Evolutionary conservation across 495 filamentous ascomycete genomes (phyloP).

Genomic region (Xeromyces bisporus): DNA sequence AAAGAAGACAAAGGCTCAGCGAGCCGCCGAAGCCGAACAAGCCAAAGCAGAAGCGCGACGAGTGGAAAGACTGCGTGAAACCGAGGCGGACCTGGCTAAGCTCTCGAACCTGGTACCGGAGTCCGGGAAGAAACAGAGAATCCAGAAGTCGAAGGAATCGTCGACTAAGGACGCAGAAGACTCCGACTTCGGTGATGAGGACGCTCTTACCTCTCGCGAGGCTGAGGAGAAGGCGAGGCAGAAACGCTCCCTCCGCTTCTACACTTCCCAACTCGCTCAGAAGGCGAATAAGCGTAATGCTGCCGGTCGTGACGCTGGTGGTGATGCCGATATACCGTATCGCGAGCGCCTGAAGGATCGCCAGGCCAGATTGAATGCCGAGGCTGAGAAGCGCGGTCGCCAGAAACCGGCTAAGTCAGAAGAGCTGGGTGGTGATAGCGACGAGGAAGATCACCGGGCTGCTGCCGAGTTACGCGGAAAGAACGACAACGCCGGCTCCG

Average conservation of each 20-base stretch:
- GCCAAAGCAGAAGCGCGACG: constrained; percentile 36
- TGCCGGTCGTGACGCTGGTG: constrained; percentile 72
- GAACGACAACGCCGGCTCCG: constrained; percentile 15
- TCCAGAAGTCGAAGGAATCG: constrained; percentile 15
- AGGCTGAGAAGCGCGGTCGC: constrained; percentile 72
- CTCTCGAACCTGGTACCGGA: constrained; percentile 30
- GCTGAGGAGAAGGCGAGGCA: constrained; percentile 68
- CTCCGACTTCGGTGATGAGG: constrained; percentile 55
- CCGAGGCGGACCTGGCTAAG: constrained; percentile 56
- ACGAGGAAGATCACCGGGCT: constrained; percentile 31
- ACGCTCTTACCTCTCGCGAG: constrained; percentile 40
- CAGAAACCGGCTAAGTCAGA: constrained; percentile 41
- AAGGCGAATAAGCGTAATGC: constrained; percentile 71
- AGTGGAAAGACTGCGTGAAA: constrained; percentile 35
- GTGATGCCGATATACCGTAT: constrained; percentile 82
- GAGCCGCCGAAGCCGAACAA: constrained; percentile 32
- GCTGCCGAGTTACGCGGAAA: constrained; percentile 26
- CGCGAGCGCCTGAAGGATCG: constrained; percentile 74
- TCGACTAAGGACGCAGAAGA: constrained; percentile 24
- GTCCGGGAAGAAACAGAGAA: constrained; percentile 16
- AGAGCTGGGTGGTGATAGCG: constrained; percentile 48
- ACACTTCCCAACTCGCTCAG: constrained; percentile 89
- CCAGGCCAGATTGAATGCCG: constrained; percentile 63
- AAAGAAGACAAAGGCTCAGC: constrained; percentile 35
- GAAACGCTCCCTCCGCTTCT: constrained; percentile 84